These are phyloP conservation scores for Populus deltoides DNA, from an alignment of 345 rosid genomes.

Conservation along the genomic window DNA sequence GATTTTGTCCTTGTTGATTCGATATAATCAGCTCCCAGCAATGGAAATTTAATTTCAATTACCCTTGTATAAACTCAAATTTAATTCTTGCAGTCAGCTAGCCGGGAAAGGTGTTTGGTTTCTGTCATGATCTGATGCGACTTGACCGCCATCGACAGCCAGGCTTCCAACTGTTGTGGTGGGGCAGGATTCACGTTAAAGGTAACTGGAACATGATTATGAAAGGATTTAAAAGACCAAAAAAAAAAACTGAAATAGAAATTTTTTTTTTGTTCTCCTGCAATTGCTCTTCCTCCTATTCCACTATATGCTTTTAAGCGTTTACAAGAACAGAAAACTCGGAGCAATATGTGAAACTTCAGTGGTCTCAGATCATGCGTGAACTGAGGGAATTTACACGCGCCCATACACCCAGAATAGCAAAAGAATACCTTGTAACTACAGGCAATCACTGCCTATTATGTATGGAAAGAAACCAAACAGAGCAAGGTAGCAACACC, in stretches of 20 bases:
- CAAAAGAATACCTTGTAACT: too few relatives aligned
- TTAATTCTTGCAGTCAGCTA: slow-evolving; percentile 15
- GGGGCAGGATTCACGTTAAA: slow-evolving; percentile 3
- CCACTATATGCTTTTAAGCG: not conserved
- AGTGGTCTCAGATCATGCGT: not conserved
- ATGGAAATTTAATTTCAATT: not conserved
- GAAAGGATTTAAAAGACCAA: too few relatives aligned
- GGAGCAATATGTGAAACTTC: not conserved
- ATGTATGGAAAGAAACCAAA: too few relatives aligned
- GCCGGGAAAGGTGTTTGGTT: not conserved
- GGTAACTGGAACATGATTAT: not conserved
- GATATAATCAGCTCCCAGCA: not conserved
- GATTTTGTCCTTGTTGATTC: not conserved
- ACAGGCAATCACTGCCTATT: too few relatives aligned
- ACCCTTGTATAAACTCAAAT: not conserved
- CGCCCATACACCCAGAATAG: too few relatives aligned
- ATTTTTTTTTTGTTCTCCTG: too few relatives aligned
- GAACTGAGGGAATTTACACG: too few relatives aligned
- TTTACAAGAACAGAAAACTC: not conserved
- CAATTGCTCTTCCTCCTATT: too few relatives aligned
- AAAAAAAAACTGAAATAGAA: too few relatives aligned
- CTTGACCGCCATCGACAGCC: not conserved
- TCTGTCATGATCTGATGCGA: slow-evolving; percentile 2
- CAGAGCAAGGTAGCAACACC: too few relatives aligned
- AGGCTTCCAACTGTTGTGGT: not conserved